A percentile compares a stretch with the other conserved stretches of the same genome.
These are phyloP conservation scores for Loxodes magnus DNA, from an alignment of 73 alveolate genomes.

Conservation along the genomic window DNA sequence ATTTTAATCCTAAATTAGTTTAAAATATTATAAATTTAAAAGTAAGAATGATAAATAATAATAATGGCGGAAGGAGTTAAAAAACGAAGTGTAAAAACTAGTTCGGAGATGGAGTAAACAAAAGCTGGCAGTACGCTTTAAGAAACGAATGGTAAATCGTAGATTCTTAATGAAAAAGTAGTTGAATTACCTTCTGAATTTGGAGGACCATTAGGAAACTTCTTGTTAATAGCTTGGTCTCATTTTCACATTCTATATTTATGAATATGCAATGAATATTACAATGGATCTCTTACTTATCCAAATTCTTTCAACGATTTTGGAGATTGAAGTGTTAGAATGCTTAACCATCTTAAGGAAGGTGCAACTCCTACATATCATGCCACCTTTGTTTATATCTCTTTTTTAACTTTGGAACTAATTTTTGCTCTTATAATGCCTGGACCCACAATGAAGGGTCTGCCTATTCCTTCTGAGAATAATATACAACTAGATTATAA, in stretches of 20 bases:
- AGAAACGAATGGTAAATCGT: too few species aligned
- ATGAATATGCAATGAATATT: slow-evolving; percentile 8
- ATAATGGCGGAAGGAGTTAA: too few species aligned
- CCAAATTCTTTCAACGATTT: not conserved
- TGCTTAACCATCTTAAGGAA: not conserved
- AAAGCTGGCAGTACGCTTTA: too few species aligned
- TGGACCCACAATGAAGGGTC: slow-evolving; percentile 12
- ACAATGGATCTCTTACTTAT: slow-evolving; percentile 5
- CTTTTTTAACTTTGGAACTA: not conserved
- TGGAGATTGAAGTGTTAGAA: not conserved
- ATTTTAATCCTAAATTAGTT: too few species aligned
- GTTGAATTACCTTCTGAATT: too few species aligned
- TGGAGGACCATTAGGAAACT: slow-evolving; percentile 15
- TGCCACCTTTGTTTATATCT: not conserved
- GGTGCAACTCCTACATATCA: slow-evolving; percentile 9
- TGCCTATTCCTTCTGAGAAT: slow-evolving; percentile 17
- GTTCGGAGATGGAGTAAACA: too few species aligned
- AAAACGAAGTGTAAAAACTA: too few species aligned
- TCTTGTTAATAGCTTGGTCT: slow-evolving; percentile 8
- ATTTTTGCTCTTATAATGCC: slow-evolving; percentile 9
- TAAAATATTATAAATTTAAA: too few species aligned
- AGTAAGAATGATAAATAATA: too few species aligned
- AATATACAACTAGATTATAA: not conserved
- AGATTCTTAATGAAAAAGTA: too few species aligned
- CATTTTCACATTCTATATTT: slow-evolving; percentile 8